Evolutionary conservation across 129 eudicot genomes (phyloP), one percentile per base, ranked within the genome.

Genomic region (Flaveria trinervia): DNA sequence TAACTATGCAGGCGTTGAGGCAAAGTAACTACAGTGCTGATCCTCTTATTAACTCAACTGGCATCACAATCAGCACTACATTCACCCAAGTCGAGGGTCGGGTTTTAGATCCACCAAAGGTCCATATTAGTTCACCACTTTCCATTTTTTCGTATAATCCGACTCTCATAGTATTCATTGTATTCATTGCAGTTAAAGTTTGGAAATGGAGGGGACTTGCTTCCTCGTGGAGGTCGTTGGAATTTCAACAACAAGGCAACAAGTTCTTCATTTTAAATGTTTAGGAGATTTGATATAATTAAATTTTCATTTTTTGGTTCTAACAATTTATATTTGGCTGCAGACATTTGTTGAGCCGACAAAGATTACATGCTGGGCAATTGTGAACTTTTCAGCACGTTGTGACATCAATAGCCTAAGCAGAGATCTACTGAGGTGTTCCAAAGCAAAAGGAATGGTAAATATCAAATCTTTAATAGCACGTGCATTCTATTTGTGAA

Each of bases 331-430:
- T 55, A 7, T 70, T 22, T 55, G n/a, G 26, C 22, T 49, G 71
- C 46, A 92, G 98, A 88, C 73, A 78, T 71, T 92, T 55, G 56
- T 85, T 54, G 89, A 90, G 20, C 94, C 98, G 1, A 50, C 73
- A 2, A 51, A 23, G 71, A 73, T 92, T 28, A 81, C 71, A 0
- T 65, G 81, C 3, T 92, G 98, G 98, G 92, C 83, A 10, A 76
- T 92, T 4, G 96, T 88, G 36, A 92, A 92, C 88, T 92, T 92
- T 68, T 92, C 98, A n/a, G 91, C 98, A 13, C 78, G 86, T 13
- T 90, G 96, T 67, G 85, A 92, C 64, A 59, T 71, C 2, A 77
- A 77, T 9, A 12, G 30, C 16, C 83, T 90, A 16, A 10, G 45
- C 1, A 70, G 71, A 14, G 94, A 88, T 74, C 72, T 92, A 30